phyloP scores from a whole-genome alignment of 2,329 filamentous ascomycete species.

The Pseudogymnoascus destructans region DNA sequence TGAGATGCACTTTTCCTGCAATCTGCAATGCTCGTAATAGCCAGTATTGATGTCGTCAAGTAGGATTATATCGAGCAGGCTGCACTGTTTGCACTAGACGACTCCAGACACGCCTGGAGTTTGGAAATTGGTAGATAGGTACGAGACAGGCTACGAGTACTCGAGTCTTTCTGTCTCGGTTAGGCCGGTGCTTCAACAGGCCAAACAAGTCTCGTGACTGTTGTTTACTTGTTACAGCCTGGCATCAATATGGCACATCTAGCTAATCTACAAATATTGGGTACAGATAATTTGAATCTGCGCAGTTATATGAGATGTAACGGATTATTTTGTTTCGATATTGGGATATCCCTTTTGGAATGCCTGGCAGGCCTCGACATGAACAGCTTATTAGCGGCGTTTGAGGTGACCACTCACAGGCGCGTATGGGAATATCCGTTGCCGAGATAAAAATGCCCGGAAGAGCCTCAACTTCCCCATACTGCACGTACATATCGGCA shows the following conservation, averaged over 20 bases:
- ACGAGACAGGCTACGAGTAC: conserved; percentile 6
- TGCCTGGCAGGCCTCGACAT: conserved; percentile 8
- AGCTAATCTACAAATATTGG: conserved; percentile 1
- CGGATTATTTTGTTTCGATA: conserved; percentile 4
- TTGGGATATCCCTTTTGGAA: conserved; percentile 5
- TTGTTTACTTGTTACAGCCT: conserved; percentile 3
- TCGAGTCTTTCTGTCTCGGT: conserved; percentile 9
- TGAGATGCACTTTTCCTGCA: conserved; percentile 3
- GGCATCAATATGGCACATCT: conserved; percentile 5
- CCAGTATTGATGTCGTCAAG: neutral
- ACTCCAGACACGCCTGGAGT: conserved; percentile 5
- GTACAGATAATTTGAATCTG: neutral
- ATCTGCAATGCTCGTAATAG: neutral
- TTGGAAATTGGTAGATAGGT: conserved; percentile 10
- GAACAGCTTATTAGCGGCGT: conserved; percentile 9
- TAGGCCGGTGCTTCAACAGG: conserved; percentile 7
- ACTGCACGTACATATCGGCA: conserved; percentile 4
- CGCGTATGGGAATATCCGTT: neutral
- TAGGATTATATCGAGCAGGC: conserved; percentile 1
- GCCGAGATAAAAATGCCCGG: conserved; percentile 6
- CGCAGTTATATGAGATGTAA: neutral
- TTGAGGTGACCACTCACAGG: conserved; percentile 1
- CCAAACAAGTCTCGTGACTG: conserved; percentile 9
- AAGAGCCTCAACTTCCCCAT: conserved; percentile 5
- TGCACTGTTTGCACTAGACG: conserved; percentile 8